Conservation (phyloP, 495 filamentous ascomycete species). For the Penicillium macrosclerotiorum region DNA sequence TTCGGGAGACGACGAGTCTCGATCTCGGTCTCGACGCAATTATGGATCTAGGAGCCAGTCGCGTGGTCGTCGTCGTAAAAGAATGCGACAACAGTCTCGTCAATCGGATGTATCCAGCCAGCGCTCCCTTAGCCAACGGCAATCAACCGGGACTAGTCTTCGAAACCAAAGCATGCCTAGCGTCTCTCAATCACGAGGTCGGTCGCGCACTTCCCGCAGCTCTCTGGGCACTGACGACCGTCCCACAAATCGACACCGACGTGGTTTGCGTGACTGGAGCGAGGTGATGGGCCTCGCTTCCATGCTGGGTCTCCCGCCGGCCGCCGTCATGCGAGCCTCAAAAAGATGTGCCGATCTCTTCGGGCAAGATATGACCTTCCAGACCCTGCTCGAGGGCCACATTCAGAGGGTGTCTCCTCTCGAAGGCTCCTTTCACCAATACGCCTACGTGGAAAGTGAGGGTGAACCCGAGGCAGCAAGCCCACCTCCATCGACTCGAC, state of each 20-base stretch:
- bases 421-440: conserved; percentile 15
- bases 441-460: conserved; percentile 33
- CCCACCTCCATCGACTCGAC: not conserved
- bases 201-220: conserved; percentile 10
- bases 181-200: conserved; percentile 16
- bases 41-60: conserved; percentile 22
- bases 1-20: conserved; percentile 3
- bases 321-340: conserved; percentile 61
- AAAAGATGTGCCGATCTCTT: conserved; percentile 71
- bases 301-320: conserved; percentile 60
- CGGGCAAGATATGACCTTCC: conserved; percentile 60
- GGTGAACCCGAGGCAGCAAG: conserved; percentile 17
- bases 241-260: conserved; percentile 6
- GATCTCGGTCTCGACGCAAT: conserved; percentile 6
- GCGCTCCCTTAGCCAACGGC: conserved; percentile 9
- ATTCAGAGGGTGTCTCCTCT: conserved; percentile 21
- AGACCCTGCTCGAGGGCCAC: conserved; percentile 49
- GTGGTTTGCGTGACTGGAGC: conserved; percentile 71
- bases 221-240: not conserved
- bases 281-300: conserved; percentile 74
- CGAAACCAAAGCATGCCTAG: conserved; percentile 9
- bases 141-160: not conserved
- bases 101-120: conserved; percentile 2
- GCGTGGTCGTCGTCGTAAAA: conserved; percentile 35
- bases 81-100: conserved; percentile 9